Percentiles rank a stretch among this genome's conserved stretches.
Evolutionary conservation across 768 basidiomycete genomes (phyloP).

Genomic region (Boletus speciosus): DNA sequence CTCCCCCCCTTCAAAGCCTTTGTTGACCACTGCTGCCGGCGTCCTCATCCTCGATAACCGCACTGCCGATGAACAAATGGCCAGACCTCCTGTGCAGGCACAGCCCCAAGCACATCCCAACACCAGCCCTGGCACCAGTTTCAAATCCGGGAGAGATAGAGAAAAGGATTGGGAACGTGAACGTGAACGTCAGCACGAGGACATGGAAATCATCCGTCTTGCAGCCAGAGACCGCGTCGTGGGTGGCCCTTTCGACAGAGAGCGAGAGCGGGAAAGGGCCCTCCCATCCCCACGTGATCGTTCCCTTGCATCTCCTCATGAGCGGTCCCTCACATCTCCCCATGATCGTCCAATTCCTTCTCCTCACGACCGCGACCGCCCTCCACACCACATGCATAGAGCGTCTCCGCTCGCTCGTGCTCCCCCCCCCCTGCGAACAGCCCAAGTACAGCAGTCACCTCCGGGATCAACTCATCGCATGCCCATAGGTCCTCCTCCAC

Average conservation of each 20-base stretch:
- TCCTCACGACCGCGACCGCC: constrained; percentile 26
- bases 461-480: constrained; percentile 25
- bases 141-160: constrained; percentile 26
- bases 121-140: constrained; percentile 19
- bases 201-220: constrained; percentile 27
- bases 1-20: constrained; percentile 24
- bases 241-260: constrained; percentile 23
- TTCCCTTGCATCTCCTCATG: constrained; percentile 21
- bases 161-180: constrained; percentile 30
- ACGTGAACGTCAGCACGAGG: constrained; percentile 28
- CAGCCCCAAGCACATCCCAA: constrained; percentile 19
- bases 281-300: constrained; percentile 27
- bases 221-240: constrained; percentile 24
- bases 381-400: constrained; percentile 20
- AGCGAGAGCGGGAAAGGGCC: constrained; percentile 24
- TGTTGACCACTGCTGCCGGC: constrained; percentile 25
- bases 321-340: constrained; percentile 19
- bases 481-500: constrained; percentile 13
- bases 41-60: constrained; percentile 31
- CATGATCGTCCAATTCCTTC: constrained; percentile 25
- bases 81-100: constrained; percentile 18
- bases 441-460: constrained; percentile 23
- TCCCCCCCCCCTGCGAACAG: constrained; percentile 12
- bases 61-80: constrained; percentile 30
- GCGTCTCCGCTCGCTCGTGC: constrained; percentile 25